phyloP scores from a whole-genome alignment of 2,329 filamentous ascomycete genomes.

The Fusarium dlaminii region DNA sequence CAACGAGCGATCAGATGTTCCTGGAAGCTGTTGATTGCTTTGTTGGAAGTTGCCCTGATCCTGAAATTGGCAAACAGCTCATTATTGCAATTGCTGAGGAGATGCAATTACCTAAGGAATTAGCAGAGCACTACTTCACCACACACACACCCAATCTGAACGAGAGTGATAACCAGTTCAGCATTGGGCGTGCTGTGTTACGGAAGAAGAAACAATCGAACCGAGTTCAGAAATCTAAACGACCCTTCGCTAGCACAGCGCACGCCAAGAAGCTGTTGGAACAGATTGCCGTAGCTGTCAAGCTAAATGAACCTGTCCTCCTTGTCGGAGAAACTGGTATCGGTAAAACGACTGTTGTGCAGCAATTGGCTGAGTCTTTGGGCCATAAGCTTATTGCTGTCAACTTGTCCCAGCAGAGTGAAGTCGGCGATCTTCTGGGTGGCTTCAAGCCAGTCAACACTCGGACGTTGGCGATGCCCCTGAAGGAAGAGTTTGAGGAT shows the following conservation, averaged over 20 bases:
- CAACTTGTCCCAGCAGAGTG: conserved; percentile 97
- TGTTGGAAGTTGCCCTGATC: conserved; percentile 78
- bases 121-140: conserved; percentile 79
- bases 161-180: conserved; percentile 65
- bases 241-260: conserved; percentile 86
- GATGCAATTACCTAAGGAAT: conserved; percentile 85
- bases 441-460: conserved; percentile 97
- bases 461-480: conserved; percentile 83
- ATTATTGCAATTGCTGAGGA: conserved; percentile 81
- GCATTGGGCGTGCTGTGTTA: conserved; percentile 73
- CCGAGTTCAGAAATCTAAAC: conserved; percentile 61
- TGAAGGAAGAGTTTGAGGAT: conserved; percentile 94
- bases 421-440: conserved; percentile 93
- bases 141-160: conserved; percentile 77
- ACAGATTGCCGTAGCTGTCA: conserved; percentile 84
- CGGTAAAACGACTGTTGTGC: conserved; percentile 95
- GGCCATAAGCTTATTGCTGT: conserved; percentile 90
- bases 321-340: conserved; percentile 99
- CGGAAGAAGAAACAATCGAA: conserved; percentile 64
- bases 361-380: conserved; percentile 86
- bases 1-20: conserved; percentile 83
- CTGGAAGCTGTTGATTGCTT: conserved; percentile 95
- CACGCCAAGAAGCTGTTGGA: conserved; percentile 88
- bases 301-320: conserved; percentile 86
- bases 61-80: conserved; percentile 66